Evolutionary conservation across 305 asterid species (phyloP).

Genomic region (Salvia sclarea): DNA sequence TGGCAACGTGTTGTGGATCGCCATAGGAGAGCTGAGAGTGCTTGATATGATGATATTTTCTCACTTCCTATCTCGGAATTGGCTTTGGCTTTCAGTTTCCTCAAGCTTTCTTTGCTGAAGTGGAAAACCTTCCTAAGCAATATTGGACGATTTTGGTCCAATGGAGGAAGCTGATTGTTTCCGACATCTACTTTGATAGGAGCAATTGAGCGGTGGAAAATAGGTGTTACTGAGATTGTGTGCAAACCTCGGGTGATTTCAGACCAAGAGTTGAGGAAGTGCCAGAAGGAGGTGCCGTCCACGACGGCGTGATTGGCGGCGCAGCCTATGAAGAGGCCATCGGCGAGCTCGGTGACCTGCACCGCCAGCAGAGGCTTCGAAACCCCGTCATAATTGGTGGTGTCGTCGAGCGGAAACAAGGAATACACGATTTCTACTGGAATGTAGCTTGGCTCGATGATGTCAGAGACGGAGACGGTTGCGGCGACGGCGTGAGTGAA

Average conservation of each 20-base stretch:
- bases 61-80: conserved; percentile 31
- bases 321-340: conserved; percentile 47
- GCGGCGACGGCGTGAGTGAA: conserved; percentile 23
- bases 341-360: conserved; percentile 48
- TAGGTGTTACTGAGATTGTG: conserved; percentile 22
- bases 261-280: conserved; percentile 58
- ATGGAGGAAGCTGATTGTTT: too few species aligned
- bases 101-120: conserved; percentile 20
- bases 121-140: too few species aligned
- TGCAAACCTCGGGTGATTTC: conserved; percentile 38
- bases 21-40: conserved; percentile 49
- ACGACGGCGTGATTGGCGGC: conserved; percentile 43
- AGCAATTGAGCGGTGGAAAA: conserved; percentile 29
- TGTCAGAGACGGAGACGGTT: not conserved
- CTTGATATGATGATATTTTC: conserved; percentile 43
- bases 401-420: conserved; percentile 42
- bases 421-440: conserved; percentile 38
- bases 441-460: conserved; percentile 25
- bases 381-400: conserved; percentile 33
- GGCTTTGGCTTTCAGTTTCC: conserved; percentile 39
- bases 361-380: conserved; percentile 44
- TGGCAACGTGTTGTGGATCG: conserved; percentile 29
- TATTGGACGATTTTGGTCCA: too few species aligned
- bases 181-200: too few species aligned
- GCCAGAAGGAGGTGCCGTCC: conserved; percentile 53